Evolutionary conservation across 345 rosid genomes (phyloP).

Genomic region (Gossypium ekmanianum): DNA sequence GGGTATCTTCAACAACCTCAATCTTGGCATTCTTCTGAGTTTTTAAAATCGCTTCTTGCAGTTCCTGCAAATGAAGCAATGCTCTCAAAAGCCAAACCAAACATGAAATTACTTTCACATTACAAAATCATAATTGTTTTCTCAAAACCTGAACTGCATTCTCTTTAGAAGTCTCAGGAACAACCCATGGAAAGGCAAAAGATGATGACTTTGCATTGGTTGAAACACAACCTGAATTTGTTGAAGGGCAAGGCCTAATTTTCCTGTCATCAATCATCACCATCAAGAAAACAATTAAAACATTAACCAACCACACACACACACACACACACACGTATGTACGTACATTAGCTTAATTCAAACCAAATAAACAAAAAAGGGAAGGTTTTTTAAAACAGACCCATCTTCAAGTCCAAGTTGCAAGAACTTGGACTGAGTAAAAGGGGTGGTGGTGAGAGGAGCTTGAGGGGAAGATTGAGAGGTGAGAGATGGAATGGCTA

Average conservation of each 20-base stretch:
- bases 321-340: background rate
- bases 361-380: background rate
- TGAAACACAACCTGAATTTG: slow-evolving; percentile 80
- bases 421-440: slow-evolving; percentile 79
- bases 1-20: slow-evolving; percentile 55
- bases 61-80: slow-evolving; percentile 36
- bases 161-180: background rate
- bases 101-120: background rate
- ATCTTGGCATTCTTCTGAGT: slow-evolving; percentile 72
- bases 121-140: background rate
- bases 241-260: slow-evolving; percentile 86
- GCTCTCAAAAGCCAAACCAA: background rate
- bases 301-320: background rate
- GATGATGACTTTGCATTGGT: slow-evolving; percentile 88
- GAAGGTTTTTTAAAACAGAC: slow-evolving; percentile 24
- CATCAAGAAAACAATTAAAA: background rate
- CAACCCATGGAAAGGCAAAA: slow-evolving; percentile 28
- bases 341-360: background rate
- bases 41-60: slow-evolving; percentile 60
- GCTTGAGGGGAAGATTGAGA: slow-evolving; percentile 35
- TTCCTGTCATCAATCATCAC: slow-evolving; percentile 40
- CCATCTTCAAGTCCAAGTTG: slow-evolving; percentile 69
- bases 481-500: slow-evolving; percentile 68
- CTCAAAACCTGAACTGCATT: background rate
- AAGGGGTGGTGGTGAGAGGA: slow-evolving; percentile 74